Evolutionary conservation across 441 rosid genomes (phyloP).

Genomic region (Eutrema salsugineum): DNA sequence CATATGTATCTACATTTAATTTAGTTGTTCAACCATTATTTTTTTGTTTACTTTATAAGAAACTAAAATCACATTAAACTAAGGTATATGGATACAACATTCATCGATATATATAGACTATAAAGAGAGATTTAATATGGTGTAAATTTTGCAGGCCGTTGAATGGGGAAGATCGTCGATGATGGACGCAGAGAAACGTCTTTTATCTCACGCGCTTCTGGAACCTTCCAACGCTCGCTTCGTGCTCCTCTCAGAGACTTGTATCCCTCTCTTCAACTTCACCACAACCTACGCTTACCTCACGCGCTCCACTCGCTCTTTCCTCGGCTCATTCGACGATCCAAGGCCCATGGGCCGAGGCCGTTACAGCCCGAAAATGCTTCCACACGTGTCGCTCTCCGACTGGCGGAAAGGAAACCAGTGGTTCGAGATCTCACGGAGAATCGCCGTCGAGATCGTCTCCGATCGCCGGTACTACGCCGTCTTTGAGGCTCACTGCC

Average conservation of each 20-base stretch:
- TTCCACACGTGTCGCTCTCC: slow-evolving; percentile 31
- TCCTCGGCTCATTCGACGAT: slow-evolving; percentile 34
- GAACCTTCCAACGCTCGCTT: slow-evolving; percentile 37
- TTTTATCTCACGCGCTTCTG: slow-evolving; percentile 37
- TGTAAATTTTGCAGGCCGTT: slow-evolving; percentile 23
- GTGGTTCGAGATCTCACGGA: slow-evolving; percentile 41
- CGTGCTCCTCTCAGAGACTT: slow-evolving; percentile 42
- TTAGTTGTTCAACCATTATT: no score
- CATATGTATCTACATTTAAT: no score
- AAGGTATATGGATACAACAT: no score
- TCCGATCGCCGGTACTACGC: slow-evolving; percentile 34
- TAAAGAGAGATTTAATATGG: no score
- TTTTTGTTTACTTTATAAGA: no score
- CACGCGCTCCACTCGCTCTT: slow-evolving; percentile 31
- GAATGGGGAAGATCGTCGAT: slow-evolving; percentile 44
- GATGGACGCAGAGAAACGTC: slow-evolving; percentile 48
- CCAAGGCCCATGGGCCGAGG: slow-evolving; percentile 39
- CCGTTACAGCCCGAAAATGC: slow-evolving; percentile 38
- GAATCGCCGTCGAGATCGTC: slow-evolving; percentile 30
- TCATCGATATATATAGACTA: no score
- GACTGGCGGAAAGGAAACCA: slow-evolving; percentile 50
- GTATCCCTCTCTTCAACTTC: slow-evolving; percentile 48
- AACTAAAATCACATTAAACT: no score
- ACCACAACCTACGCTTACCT: slow-evolving; percentile 36
- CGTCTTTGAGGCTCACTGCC: slow-evolving; percentile 28